Percentiles rank a stretch among this genome's conserved stretches.
Conservation (phyloP, 2,329 filamentous ascomycete species). For the Verticillium albo-atrum region DNA sequence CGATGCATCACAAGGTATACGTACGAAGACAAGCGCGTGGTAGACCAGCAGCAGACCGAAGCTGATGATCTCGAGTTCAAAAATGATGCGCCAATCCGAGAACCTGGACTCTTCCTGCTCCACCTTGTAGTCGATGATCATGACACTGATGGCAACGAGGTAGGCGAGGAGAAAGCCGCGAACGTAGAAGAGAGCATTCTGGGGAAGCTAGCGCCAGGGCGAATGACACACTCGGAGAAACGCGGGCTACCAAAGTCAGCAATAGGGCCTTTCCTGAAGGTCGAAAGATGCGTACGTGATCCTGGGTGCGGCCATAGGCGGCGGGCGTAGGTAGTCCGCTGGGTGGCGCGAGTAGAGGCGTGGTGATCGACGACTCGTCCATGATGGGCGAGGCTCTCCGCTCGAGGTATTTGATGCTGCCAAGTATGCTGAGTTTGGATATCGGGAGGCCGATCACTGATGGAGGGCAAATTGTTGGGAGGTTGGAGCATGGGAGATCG, state of each 20-base stretch:
- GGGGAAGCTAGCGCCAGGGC: slow-evolving; percentile 42
- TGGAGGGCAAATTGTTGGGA: not conserved
- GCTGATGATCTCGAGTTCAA: slow-evolving; percentile 44
- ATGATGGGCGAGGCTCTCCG: not conserved
- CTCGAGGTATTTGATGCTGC: not conserved
- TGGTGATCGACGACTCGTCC: slow-evolving; percentile 9
- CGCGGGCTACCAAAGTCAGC: slow-evolving; percentile 32
- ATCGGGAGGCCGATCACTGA: not conserved
- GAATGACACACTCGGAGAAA: slow-evolving; percentile 49
- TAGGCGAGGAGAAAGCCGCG: slow-evolving; percentile 38
- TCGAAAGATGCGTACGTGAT: slow-evolving; percentile 20
- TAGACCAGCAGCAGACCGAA: slow-evolving; percentile 39
- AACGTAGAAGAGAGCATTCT: slow-evolving; percentile 38
- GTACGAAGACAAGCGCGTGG: slow-evolving; percentile 41
- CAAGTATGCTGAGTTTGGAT: not conserved
- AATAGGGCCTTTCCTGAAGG: no score
- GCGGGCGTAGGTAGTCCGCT: slow-evolving; percentile 10
- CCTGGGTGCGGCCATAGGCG: slow-evolving; percentile 11
- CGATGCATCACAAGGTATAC: slow-evolving; percentile 14
- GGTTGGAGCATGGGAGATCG: no score
- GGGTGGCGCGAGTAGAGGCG: slow-evolving; percentile 13
- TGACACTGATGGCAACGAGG: slow-evolving; percentile 32
- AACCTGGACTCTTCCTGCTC: slow-evolving; percentile 30
- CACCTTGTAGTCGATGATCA: slow-evolving; percentile 42
- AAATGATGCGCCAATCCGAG: slow-evolving; percentile 36